phyloP scores from a whole-genome alignment of 768 basidiomycete genomes.

The Cubamyces lactineus region DNA sequence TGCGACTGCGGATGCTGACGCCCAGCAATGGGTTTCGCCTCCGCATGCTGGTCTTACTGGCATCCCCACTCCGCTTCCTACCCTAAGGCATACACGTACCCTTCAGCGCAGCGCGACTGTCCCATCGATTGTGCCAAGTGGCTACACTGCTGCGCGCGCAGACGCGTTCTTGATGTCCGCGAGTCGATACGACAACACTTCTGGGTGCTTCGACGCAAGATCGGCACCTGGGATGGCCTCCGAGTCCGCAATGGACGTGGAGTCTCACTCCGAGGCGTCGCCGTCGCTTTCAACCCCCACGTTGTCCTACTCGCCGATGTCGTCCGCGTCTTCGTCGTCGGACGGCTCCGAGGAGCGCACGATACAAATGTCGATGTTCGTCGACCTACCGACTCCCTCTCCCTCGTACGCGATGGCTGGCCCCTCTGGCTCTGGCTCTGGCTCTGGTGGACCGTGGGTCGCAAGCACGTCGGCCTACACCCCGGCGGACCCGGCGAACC shows the following conservation, averaged over 20 bases:
- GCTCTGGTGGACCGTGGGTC: conserved; percentile 15
- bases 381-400: conserved; percentile 25
- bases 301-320: conserved; percentile 34
- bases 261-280: conserved; percentile 22
- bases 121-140: conserved; percentile 18
- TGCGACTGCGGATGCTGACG: conserved; percentile 19
- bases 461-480: conserved; percentile 11
- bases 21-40: background rate
- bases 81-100: conserved; percentile 10
- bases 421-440: background rate
- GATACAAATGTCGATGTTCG: conserved; percentile 26
- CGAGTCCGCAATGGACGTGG: conserved; percentile 13
- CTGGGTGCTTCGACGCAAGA: conserved; percentile 4
- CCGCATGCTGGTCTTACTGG: background rate
- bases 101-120: conserved; percentile 30
- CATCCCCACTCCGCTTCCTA: conserved; percentile 17
- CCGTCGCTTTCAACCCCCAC: conserved; percentile 32
- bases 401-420: conserved; percentile 2
- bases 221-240: conserved; percentile 15
- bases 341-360: conserved; percentile 34
- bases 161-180: conserved; percentile 4
- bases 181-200: background rate
- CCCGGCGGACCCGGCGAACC: conserved; percentile 23
- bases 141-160: conserved; percentile 5
- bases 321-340: conserved; percentile 32